A percentile compares a stretch with the other conserved stretches of the same genome.
Conservation (phyloP, 2,329 filamentous ascomycete species). For the Trichoderma sp. region DNA sequence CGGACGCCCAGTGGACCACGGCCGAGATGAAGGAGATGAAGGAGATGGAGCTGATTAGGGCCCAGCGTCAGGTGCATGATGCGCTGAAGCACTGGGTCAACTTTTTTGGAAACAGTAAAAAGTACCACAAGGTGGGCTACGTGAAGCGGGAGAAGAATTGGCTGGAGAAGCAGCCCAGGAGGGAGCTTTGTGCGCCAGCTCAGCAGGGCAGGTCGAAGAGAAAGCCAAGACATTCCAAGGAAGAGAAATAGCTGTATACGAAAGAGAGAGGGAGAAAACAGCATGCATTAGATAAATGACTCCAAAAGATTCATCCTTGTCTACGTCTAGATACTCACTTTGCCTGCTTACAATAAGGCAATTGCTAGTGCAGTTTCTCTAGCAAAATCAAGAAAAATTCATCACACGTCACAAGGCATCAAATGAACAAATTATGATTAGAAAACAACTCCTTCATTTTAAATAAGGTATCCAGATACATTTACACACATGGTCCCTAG, state of each 20-base stretch:
- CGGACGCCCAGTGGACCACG: constrained; percentile 58
- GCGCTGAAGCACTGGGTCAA: constrained; percentile 76
- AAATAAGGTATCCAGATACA: constrained; percentile 20
- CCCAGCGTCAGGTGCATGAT: constrained; percentile 62
- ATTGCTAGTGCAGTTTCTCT: neutral
- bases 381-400: neutral
- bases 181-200: constrained; percentile 69
- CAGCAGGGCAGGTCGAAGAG: constrained; percentile 55
- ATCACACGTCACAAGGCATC: neutral
- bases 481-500: constrained; percentile 19
- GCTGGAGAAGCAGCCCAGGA: constrained; percentile 60
- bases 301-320: neutral
- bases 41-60: constrained; percentile 63
- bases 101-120: constrained; percentile 76
- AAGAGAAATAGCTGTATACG: neutral
- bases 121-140: constrained; percentile 78
- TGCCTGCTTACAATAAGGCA: neutral
- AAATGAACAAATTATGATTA: neutral
- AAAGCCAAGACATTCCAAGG: constrained; percentile 33
- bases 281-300: neutral
- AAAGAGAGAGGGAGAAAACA: neutral
- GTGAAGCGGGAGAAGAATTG: constrained; percentile 62
- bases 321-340: neutral
- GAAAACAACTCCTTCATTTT: constrained; percentile 6
- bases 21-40: constrained; percentile 53